These are phyloP conservation scores for Lactifluus echinatus DNA, from an alignment of 768 basidiomycete species.

Conservation along the genomic window DNA sequence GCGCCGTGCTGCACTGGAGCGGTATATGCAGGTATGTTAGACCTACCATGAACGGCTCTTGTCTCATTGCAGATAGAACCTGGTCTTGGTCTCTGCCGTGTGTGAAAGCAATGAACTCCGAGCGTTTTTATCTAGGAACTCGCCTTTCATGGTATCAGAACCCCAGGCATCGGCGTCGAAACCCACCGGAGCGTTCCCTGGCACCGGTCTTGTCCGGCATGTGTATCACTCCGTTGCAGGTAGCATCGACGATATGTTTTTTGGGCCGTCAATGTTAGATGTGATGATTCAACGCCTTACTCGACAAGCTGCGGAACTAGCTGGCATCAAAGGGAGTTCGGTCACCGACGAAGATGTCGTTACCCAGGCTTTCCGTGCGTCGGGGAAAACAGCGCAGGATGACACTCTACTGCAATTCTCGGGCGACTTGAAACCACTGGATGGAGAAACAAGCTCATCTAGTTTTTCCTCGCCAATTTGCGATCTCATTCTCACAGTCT, in stretches of 20 bases:
- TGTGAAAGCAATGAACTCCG: conserved; percentile 80
- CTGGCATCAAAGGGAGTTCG: conserved; percentile 71
- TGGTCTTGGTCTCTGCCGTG: conserved; percentile 63
- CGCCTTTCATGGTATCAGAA: conserved; percentile 65
- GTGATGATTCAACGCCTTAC: conserved; percentile 88
- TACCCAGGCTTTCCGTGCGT: conserved; percentile 64
- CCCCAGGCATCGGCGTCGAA: conserved; percentile 30
- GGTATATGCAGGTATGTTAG: conserved; percentile 73
- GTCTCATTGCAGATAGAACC: conserved; percentile 37
- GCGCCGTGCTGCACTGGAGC: conserved; percentile 70
- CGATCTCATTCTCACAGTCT: conserved; percentile 85
- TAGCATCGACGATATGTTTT: conserved; percentile 95
- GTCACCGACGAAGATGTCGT: conserved; percentile 81
- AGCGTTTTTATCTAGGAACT: conserved; percentile 80
- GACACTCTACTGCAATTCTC: conserved; percentile 65
- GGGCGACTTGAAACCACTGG: conserved; percentile 69
- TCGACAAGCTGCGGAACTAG: conserved; percentile 82
- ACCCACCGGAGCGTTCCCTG: conserved; percentile 44
- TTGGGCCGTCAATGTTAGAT: conserved; percentile 92
- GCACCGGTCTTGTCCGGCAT: conserved; percentile 70
- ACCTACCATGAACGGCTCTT: neutral
- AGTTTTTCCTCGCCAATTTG: conserved; percentile 91
- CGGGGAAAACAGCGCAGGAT: conserved; percentile 56
- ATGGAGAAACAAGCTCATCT: conserved; percentile 83
- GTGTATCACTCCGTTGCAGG: conserved; percentile 89